Evolutionary conservation across 2,329 filamentous ascomycete species (phyloP), one percentile per base, ranked within the genome.

Genomic region (Sporothrix dimorphospora): DNA sequence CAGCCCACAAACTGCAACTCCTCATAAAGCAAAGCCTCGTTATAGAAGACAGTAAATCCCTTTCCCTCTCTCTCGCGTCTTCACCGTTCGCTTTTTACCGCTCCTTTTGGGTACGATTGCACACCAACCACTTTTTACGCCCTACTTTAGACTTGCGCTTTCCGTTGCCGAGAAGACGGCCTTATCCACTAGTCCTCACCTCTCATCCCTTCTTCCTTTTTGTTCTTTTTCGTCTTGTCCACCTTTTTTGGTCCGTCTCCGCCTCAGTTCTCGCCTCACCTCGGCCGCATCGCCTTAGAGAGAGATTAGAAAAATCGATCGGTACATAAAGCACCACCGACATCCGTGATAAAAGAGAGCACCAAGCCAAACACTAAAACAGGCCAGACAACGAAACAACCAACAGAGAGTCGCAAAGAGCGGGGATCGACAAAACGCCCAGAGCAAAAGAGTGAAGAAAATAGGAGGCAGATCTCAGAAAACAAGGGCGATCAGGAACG

Each of bases 401-500:
- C 24, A 59, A 38, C 30, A 34, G 30, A 3, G 30, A 34, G 30
- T 3, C n/a, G 34, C 19, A 63, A 63, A 42, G 34, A 63, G 57
- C 57, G 19, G 57, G 57, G 57, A 61, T 61, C 57, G 57, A 61
- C 57, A 42, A 19, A 21, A 42, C 57, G 12, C 57, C 38, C 34
- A 42, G n/a, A 1, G 19, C 2, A 34, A 34, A 14, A 19, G 42
- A 42, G 27, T 16, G 12, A 16, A 14, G 14, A 19, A 30, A 7
- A 49, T 40, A 42, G 24, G 27, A 57, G 30, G 8, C 57, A 21
- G 57, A 63, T 63, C 57, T 42, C 57, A 63, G 11, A 63, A 63
- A 12, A 63, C 38, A n/a, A 63, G 57, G 57, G 57, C 57, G 57
- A 63, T 63, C 57, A 63, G 57, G 57, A 63, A 63, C 57, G 57